Evolutionary conservation across 1,284 basidiomycete genomes (phyloP), one percentile per base, ranked within the genome.

Genomic region (Vanrija humicola): DNA sequence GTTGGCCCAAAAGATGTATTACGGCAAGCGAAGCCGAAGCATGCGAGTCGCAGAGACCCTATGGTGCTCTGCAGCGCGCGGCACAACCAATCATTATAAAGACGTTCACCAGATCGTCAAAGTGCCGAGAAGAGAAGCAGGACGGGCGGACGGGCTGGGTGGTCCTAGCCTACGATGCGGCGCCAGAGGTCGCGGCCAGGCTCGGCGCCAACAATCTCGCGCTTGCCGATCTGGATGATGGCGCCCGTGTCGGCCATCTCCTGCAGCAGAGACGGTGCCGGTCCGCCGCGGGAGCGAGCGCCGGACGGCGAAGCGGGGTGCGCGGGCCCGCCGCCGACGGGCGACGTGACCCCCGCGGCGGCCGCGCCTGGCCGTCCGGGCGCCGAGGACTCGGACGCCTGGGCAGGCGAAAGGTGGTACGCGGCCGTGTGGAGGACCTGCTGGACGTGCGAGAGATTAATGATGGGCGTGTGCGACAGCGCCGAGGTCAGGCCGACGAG

Each of bases 381-480:
- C 1, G 45, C 38, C 25, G 38, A 28, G 4, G 26, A 4, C 38
- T 67, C 68, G 40, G 68, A 58, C 1, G 69, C 66, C 21, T 64
- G 59, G 9, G 66, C 66, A 5, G 64, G 48, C 15, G 61, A 52
- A 38, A 76, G 63, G n/a, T 59, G 55, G 29, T 74, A 68, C 43
- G 66, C 64, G 2, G 68, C 70, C 38, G 59, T 64, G 5, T 70
- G 68, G 14, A 77, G 58, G 46, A 70, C 61, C 10, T 59, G 54
- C 18, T 68, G 61, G 26, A 73, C 60, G 38, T 72, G 67, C 21
- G 64, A 51, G 19, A 59, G 46, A 15, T 62, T 62, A 44, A 67
- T 68, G 50, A 69, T 62, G 16, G 64, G 68, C 42, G 59, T 16
- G 60, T 64, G 50, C 53, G 61, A 49, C 43, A 65, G 55, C 23